phyloP scores from a whole-genome alignment of 306 rosid species.

The Prunus armeniaca region DNA sequence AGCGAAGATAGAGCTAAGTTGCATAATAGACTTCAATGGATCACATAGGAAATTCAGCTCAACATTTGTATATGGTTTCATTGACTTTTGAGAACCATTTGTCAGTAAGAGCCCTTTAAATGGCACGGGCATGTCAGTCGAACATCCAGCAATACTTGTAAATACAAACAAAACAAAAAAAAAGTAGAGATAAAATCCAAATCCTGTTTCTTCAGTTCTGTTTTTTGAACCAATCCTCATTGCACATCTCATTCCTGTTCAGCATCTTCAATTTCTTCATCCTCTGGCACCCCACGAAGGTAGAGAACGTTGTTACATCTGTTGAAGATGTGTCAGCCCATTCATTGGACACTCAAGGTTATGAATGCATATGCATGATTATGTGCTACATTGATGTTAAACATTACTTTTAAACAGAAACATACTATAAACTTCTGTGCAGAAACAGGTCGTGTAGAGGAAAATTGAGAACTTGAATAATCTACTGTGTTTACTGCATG shows the following conservation, averaged over 20 bases:
- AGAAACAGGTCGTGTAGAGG: neutral
- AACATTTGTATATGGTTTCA: neutral
- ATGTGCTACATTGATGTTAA: neutral
- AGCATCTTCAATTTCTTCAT: conserved; percentile 91
- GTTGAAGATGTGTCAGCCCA: conserved; percentile 1
- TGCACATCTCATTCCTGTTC: conserved; percentile 50
- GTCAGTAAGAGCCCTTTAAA: neutral
- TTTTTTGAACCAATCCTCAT: neutral
- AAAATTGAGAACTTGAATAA: neutral
- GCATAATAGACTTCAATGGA: too few species aligned
- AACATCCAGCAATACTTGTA: conserved; percentile 22
- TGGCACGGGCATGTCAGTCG: neutral
- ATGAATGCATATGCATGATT: neutral
- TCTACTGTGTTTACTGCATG: neutral
- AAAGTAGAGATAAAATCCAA: neutral
- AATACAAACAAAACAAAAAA: conserved; percentile 13
- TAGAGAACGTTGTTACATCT: conserved; percentile 96
- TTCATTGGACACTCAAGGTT: too few species aligned
- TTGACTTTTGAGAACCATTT: neutral
- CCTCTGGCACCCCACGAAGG: conserved; percentile 95
- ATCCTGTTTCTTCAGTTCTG: neutral
- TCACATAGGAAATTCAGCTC: too few species aligned
- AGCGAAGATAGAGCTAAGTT: too few species aligned
- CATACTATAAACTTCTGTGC: neutral
- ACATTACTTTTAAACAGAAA: neutral